Base-by-base conservation (phyloP, 1,284 basidiomycete genomes). In the Phylloboletellus chloephorus region DNA sequence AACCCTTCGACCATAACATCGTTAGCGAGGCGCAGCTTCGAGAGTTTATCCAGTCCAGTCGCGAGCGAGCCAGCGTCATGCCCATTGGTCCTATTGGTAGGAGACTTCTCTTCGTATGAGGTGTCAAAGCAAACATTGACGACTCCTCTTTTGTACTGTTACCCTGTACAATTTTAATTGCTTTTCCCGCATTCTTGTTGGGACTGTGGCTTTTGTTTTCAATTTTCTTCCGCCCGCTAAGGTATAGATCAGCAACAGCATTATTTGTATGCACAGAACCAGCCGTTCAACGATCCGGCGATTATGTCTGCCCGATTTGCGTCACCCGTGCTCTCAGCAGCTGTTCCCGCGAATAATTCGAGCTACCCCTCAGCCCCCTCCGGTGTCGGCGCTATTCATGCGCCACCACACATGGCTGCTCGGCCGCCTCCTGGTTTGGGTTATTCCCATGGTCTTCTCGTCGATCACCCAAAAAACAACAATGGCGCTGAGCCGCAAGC, bases 261-360 rank as follows among this genome's bases (percentile, higher is more conserved):
- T 40, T 68, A 65, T 52, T 63, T 63, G 33, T 68, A 67, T 48
- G 50, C 60, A 47, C 49, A 61, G 31, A 56, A 51, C 39, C 71
- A 72, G 43, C 72, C 72, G 23, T 88, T 86, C 62, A 71, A 68
- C 49, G 85, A 88, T 54, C 85, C 86, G 36, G 85, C 86, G 12
- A 88, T 88, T 44, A 87, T 88, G 83, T 82, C 85, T 31, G 82
- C 81, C 22, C 73, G 78, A 47, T 72, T 85, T 57, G 66, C 71
- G 7, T 67, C 73, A 15, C 65, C 71, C 5, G 48, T 58, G 6
- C 47, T 58, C 16, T 40, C 51, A 6, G 39, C 43, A 16, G 41
- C 35, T 7, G 32, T 40, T 20, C 33, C 48, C 21, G 41, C 36
- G 8, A 52, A 53, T 22, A 48, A 47, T 32, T 21, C 36, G 3